These are phyloP conservation scores for Debaryomyces prosopidis DNA, from an alignment of 805 yeast genomes.

Conservation along the genomic window DNA sequence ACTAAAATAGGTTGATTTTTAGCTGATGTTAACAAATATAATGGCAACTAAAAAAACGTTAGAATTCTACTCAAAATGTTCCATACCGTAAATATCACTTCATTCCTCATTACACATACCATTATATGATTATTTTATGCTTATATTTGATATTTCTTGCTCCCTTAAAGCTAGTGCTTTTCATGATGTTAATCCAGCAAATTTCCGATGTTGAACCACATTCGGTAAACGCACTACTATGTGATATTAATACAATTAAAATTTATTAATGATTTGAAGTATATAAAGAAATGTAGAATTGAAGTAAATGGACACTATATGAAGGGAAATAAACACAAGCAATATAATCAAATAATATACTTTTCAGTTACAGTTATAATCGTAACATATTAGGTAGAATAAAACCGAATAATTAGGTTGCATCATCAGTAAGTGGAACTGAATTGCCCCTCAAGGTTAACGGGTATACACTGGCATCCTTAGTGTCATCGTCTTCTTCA, in stretches of 20 bases:
- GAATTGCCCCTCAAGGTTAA: constrained; percentile 51
- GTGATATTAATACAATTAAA: neutral
- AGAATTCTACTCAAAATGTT: constrained; percentile 6
- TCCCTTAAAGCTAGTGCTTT: neutral
- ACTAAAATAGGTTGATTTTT: constrained; percentile 85
- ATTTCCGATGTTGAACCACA: neutral
- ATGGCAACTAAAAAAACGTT: constrained; percentile 64
- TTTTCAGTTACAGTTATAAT: too few relatives aligned
- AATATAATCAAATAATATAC: too few relatives aligned
- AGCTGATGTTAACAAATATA: constrained; percentile 86
- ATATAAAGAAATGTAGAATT: too few relatives aligned
- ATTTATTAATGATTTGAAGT: too few relatives aligned
- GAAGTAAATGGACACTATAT: too few relatives aligned
- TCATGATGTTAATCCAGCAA: neutral
- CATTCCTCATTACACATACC: neutral
- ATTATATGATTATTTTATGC: neutral
- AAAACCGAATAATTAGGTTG: constrained; percentile 1
- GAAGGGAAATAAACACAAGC: too few relatives aligned
- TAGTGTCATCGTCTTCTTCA: constrained; percentile 43
- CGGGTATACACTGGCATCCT: constrained; percentile 40
- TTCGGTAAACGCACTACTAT: neutral
- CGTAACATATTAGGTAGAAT: neutral
- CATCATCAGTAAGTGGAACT: constrained; percentile 38
- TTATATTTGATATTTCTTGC: neutral
- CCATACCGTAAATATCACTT: too few relatives aligned